These are phyloP conservation scores for Metschnikowia baotianmanensis DNA, from an alignment of 805 yeast genomes.

Conservation along the genomic window DNA sequence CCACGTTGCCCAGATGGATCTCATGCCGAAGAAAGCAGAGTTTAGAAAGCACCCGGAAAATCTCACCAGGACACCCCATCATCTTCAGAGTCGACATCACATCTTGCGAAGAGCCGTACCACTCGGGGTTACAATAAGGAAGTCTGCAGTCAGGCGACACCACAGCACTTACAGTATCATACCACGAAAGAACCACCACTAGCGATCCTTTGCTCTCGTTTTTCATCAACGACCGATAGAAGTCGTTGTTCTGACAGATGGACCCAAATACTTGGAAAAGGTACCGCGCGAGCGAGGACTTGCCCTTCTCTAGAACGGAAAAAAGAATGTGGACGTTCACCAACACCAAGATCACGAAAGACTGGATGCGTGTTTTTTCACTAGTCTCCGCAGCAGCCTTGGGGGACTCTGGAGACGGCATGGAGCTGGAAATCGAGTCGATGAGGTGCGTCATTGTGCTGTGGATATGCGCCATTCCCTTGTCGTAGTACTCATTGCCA, in stretches of 20 bases:
- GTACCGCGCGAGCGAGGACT: constrained; percentile 49
- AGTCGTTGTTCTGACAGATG: constrained; percentile 43
- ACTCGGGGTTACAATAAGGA: constrained; percentile 50
- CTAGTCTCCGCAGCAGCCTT: constrained; percentile 6
- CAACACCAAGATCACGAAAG: constrained; percentile 46
- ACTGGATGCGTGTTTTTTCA: constrained; percentile 16
- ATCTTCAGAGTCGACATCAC: constrained; percentile 48
- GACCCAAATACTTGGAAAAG: constrained; percentile 50
- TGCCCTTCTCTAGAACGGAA: constrained; percentile 53
- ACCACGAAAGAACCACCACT: constrained; percentile 56
- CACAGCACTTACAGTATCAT: constrained; percentile 55
- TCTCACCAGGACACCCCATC: constrained; percentile 63
- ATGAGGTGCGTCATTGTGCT: constrained; percentile 56
- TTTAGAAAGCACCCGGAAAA: constrained; percentile 45
- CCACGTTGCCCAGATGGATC: constrained; percentile 9
- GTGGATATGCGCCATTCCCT: constrained; percentile 53
- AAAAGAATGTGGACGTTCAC: constrained; percentile 54
- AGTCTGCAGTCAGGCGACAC: constrained; percentile 56
- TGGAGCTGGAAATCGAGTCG: constrained; percentile 33
- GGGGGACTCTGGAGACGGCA: constrained; percentile 9
- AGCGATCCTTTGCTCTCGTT: constrained; percentile 50
- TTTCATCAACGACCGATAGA: constrained; percentile 42
- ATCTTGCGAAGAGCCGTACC: constrained; percentile 49
- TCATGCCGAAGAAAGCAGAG: constrained; percentile 41
- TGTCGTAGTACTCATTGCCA: constrained; percentile 48